Base-by-base conservation (phyloP, 257 asterid species). In the Hygrophila difformis region DNA sequence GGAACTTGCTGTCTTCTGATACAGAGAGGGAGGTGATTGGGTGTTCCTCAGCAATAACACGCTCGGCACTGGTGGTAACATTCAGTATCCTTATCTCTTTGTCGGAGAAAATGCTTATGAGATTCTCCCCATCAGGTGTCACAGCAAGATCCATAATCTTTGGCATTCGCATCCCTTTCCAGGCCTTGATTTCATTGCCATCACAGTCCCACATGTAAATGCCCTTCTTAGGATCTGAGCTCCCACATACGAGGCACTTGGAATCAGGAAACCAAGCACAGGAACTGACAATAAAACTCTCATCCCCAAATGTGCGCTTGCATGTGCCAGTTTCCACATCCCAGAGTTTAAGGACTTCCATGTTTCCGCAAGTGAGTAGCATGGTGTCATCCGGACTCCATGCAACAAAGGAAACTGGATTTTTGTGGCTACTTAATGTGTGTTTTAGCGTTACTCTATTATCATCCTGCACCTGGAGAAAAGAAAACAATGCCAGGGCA, bases 201-300 rank as follows among this genome's bases (percentile, higher is more conserved):
- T 81, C 86, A 48, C 77, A 62, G 68, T 84, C 97, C 95, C 95
- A 88, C 93, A 79, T 70, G 82, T 62, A 84, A 49, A 88, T 88
- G 54, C 97, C 97, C 57, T 78, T 88, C 53, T 68, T 81, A 31
- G 93, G 85, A 34, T 70, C 93, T 0, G 93, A 81, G 74, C 95
- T 84, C 70, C 97, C 97, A 55, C 94, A 88, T 51, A 84, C 95
- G 17, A 88, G 75, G 43, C 87, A 71, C 71, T 65, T 76, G 43
- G 97, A 88, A 73, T 88, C 94, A 10, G 95, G 97, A 65, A 88
- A 84, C 97, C 97, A 88, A 49, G 95, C 97, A 60, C 97, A 88
- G 21, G 94, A 88, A 65, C 89, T 76, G 62, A 84, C 79, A 2
- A 63, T 49, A 65, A 84, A 78, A 57, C 68, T 66, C 35, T 73